These are phyloP conservation scores for Rutstroemia sp. DNA, from an alignment of 2,329 filamentous ascomycete species.

Conservation along the genomic window DNA sequence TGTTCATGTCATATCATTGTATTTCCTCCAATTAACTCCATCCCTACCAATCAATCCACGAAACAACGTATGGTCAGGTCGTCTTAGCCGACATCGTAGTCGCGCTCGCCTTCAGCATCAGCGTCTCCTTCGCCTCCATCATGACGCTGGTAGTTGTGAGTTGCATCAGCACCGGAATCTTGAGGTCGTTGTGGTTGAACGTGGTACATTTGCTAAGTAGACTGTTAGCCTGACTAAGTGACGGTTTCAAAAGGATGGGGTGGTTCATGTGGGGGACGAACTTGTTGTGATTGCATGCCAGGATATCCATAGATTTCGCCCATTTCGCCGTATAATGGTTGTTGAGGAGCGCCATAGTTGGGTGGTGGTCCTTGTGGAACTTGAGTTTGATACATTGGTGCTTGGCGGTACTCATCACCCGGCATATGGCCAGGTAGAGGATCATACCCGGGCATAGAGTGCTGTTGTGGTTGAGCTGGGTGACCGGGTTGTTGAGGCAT, in stretches of 20 bases:
- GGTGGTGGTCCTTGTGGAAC: slow-evolving; percentile 66
- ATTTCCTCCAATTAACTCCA: slow-evolving; percentile 10
- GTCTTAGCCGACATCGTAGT: slow-evolving; percentile 34
- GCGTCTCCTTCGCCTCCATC: slow-evolving; percentile 36
- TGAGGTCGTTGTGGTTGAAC: slow-evolving; percentile 32
- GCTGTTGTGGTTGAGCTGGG: slow-evolving; percentile 44
- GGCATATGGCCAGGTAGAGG: slow-evolving; percentile 54
- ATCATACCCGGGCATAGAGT: slow-evolving; percentile 57
- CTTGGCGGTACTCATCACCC: slow-evolving; percentile 72
- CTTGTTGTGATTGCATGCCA: slow-evolving; percentile 75
- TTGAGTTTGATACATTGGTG: slow-evolving; percentile 76
- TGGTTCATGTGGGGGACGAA: slow-evolving; percentile 35
- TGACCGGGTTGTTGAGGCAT: slow-evolving; percentile 39
- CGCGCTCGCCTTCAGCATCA: slow-evolving; percentile 38
- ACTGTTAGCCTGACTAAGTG: slow-evolving; percentile 2
- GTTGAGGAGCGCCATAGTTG: slow-evolving; percentile 68
- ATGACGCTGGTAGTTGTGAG: slow-evolving; percentile 32
- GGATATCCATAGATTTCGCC: slow-evolving; percentile 82
- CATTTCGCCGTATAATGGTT: slow-evolving; percentile 71
- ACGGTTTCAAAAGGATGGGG: neutral
- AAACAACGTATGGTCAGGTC: neutral
- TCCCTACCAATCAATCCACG: neutral
- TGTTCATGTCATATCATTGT: neutral
- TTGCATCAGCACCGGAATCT: slow-evolving; percentile 32
- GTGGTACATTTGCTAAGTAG: slow-evolving; percentile 34